Conservation (phyloP, 1,284 basidiomycete species). For the Stereum hirsutum region DNA sequence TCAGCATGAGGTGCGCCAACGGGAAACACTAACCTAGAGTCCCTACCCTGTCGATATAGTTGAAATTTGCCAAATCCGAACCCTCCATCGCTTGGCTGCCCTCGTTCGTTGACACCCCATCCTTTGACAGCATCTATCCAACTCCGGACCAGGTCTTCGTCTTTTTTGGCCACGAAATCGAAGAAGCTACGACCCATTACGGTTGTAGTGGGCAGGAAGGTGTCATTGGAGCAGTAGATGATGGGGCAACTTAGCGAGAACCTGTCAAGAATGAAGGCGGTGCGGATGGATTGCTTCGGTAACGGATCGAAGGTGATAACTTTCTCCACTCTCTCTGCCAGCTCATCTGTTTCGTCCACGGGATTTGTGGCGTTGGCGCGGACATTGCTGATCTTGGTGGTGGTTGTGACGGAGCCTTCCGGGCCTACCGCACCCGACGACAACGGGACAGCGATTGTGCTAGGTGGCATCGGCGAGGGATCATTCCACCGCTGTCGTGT, state of each 20-base stretch:
- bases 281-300: conserved; percentile 55
- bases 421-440: conserved; percentile 12
- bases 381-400: too few relatives aligned
- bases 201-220: conserved; percentile 43
- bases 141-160: conserved; percentile 51
- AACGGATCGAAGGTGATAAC: conserved; percentile 45
- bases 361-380: conserved; percentile 8
- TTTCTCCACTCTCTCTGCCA: too few relatives aligned
- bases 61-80: conserved; percentile 69
- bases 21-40: conserved; percentile 40
- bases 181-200: conserved; percentile 64
- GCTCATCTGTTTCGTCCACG: too few relatives aligned
- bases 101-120: conserved; percentile 73
- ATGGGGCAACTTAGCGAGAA: conserved; percentile 57
- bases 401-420: neutral
- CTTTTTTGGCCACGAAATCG: conserved; percentile 55
- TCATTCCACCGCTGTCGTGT: conserved; percentile 70
- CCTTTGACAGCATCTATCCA: conserved; percentile 70
- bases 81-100: conserved; percentile 71
- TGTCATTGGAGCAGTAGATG: conserved; percentile 63
- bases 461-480: conserved; percentile 51
- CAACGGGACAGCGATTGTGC: conserved; percentile 19
- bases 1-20: neutral
- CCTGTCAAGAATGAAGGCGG: conserved; percentile 66
- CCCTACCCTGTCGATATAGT: conserved; percentile 43